phyloP scores from a whole-genome alignment of 306 rosid genomes.

The Astragalus glycyphyllos region DNA sequence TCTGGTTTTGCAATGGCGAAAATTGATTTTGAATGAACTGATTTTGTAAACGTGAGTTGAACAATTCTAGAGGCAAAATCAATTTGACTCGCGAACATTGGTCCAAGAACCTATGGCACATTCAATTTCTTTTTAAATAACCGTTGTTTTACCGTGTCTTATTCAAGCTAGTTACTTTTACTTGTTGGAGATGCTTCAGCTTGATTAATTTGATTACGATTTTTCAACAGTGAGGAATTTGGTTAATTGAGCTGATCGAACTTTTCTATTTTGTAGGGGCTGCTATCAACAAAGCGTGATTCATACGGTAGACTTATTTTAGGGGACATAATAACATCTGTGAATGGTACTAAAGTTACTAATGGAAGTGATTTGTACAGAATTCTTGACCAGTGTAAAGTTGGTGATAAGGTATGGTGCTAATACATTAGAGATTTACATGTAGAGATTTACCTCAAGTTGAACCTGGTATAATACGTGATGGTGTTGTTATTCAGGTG shows the following conservation, averaged over 20 bases:
- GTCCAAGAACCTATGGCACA: background rate
- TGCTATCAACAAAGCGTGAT: constrained; percentile 89
- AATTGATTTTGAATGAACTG: too few species aligned
- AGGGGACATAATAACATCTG: constrained; percentile 95
- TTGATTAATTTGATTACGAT: constrained; percentile 1
- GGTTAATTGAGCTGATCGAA: constrained; percentile 31
- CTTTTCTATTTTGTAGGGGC: constrained; percentile 62
- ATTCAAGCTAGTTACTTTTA: constrained; percentile 15
- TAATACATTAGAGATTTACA: too few species aligned
- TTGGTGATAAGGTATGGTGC: constrained; percentile 83
- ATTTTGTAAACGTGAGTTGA: too few species aligned
- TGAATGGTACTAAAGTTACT: constrained; percentile 79
- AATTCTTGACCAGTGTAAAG: constrained; percentile 95
- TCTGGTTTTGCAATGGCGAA: too few species aligned
- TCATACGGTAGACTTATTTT: constrained; percentile 88
- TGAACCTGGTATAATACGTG: too few species aligned
- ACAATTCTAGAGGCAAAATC: too few species aligned
- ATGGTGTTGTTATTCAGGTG: constrained; percentile 61
- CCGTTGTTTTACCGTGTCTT: constrained; percentile 1
- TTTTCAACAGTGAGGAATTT: constrained; percentile 25
- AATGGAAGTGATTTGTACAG: constrained; percentile 97
- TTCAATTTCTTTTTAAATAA: too few species aligned
- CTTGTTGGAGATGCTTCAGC: constrained; percentile 12
- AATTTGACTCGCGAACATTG: background rate
- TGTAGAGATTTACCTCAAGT: too few species aligned